phyloP scores from a whole-genome alignment of 2,329 filamentous ascomycete genomes.

The Clonostachys chloroleuca region DNA sequence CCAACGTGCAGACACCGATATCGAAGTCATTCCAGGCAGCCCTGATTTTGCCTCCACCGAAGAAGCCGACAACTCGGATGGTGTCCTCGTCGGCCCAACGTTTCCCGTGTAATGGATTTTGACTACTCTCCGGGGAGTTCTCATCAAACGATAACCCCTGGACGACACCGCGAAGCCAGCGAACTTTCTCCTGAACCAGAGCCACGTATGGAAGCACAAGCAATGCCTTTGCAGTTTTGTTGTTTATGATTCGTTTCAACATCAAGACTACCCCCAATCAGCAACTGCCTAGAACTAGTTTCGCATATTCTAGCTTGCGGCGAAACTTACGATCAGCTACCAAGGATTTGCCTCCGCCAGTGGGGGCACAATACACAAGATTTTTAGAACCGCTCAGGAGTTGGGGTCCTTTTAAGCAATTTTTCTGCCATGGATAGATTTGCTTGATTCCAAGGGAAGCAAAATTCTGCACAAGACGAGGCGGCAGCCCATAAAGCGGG shows the following conservation, averaged over 20 bases:
- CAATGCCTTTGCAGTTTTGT: conserved; percentile 62
- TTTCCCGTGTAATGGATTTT: conserved; percentile 36
- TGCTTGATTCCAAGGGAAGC: conserved; percentile 60
- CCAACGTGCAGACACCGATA: conserved; percentile 74
- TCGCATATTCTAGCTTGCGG: neutral
- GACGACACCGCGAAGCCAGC: conserved; percentile 66
- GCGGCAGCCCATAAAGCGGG: conserved; percentile 57
- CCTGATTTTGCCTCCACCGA: conserved; percentile 66
- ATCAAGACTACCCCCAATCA: conserved; percentile 40
- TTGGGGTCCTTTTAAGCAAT: conserved; percentile 64
- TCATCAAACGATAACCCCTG: conserved; percentile 44
- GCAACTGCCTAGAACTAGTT: neutral
- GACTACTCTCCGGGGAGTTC: conserved; percentile 6
- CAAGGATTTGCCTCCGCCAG: conserved; percentile 73
- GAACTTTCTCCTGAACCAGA: conserved; percentile 74
- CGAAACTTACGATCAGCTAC: conserved; percentile 52
- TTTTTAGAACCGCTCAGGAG: conserved; percentile 63
- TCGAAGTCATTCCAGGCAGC: conserved; percentile 71
- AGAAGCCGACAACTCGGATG: conserved; percentile 67
- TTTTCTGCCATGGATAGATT: conserved; percentile 78
- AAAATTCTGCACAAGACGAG: conserved; percentile 59
- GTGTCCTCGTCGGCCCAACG: conserved; percentile 51
- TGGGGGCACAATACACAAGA: conserved; percentile 76
- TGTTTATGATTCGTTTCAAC: conserved; percentile 64
- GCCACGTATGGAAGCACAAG: conserved; percentile 75